Evolutionary conservation across 1,284 basidiomycete species (phyloP).

Genomic region (Moniliophthora roreri): DNA sequence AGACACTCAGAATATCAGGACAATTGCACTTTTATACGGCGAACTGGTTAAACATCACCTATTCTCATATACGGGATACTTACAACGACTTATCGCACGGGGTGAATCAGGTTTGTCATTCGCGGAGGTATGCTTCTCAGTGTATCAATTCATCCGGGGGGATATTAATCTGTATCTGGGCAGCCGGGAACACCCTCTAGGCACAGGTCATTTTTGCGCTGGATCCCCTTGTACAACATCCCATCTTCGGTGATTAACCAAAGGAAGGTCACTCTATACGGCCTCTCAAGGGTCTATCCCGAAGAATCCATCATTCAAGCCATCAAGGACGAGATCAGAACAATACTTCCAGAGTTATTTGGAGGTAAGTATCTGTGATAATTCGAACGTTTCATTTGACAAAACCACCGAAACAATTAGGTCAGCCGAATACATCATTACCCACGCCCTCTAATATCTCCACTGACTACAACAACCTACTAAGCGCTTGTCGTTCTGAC

Average conservation of each 20-base stretch:
- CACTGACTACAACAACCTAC: conserved; percentile 41
- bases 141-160: neutral
- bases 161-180: neutral
- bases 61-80: conserved; percentile 84
- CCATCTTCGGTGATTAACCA: conserved; percentile 61
- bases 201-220: conserved; percentile 66
- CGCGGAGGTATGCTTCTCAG: conserved; percentile 41
- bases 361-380: conserved; percentile 40
- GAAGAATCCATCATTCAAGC: conserved; percentile 67
- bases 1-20: conserved; percentile 55
- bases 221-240: conserved; percentile 64
- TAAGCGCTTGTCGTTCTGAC: conserved; percentile 63
- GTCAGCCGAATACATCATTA: conserved; percentile 25
- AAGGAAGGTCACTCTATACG: conserved; percentile 66
- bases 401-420: conserved; percentile 22
- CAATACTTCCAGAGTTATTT: conserved; percentile 65
- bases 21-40: conserved; percentile 75
- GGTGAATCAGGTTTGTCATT: conserved; percentile 65
- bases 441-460: conserved; percentile 41
- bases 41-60: conserved; percentile 75
- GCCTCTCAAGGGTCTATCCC: conserved; percentile 61
- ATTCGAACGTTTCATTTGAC: neutral
- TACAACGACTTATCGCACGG: conserved; percentile 82
- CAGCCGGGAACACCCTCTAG: conserved; percentile 44
- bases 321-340: conserved; percentile 68